These are phyloP conservation scores for Iberis pinnata DNA, from an alignment of 345 rosid genomes.

Conservation along the genomic window DNA sequence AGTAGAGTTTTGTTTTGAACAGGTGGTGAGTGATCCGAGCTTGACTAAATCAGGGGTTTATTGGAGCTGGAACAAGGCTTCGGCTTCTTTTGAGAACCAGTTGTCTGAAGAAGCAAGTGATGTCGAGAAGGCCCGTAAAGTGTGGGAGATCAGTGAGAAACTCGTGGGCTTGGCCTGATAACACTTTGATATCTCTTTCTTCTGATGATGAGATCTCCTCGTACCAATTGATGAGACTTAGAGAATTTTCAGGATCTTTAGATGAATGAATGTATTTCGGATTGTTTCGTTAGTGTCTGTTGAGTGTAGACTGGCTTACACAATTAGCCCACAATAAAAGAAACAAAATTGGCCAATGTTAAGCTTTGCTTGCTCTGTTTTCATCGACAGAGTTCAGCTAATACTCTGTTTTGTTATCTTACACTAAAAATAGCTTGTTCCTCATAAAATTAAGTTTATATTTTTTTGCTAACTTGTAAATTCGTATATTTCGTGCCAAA, in stretches of 20 bases:
- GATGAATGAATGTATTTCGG: neutral
- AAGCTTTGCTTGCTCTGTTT: neutral
- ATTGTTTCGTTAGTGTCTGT: slow-evolving; percentile 9
- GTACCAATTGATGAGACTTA: too few species aligned
- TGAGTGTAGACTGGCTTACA: slow-evolving; percentile 27
- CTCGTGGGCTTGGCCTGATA: slow-evolving; percentile 80
- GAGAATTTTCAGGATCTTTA: slow-evolving; percentile 5
- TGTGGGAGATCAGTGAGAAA: slow-evolving; percentile 96
- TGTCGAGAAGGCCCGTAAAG: slow-evolving; percentile 72
- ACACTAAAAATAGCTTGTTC: neutral
- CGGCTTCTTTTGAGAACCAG: slow-evolving; percentile 93
- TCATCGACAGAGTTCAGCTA: too few species aligned
- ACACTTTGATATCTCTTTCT: slow-evolving; percentile 2
- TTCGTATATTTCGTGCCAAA: too few species aligned
- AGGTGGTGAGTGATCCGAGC: slow-evolving; percentile 97
- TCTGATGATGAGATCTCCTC: neutral
- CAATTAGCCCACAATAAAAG: slow-evolving; percentile 13
- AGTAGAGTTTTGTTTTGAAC: neutral
- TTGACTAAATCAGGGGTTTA: slow-evolving; percentile 90
- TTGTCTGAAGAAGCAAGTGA: slow-evolving; percentile 90
- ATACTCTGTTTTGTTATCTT: slow-evolving; percentile 8
- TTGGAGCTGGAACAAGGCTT: slow-evolving; percentile 98
- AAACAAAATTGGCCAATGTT: slow-evolving; percentile 10
- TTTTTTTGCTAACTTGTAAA: too few species aligned
- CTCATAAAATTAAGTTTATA: too few species aligned